Percentiles rank a stretch among this genome's conserved stretches.
These are phyloP conservation scores for Colletotrichum liaoningense DNA, from an alignment of 2,329 filamentous ascomycete species.

Conservation along the genomic window DNA sequence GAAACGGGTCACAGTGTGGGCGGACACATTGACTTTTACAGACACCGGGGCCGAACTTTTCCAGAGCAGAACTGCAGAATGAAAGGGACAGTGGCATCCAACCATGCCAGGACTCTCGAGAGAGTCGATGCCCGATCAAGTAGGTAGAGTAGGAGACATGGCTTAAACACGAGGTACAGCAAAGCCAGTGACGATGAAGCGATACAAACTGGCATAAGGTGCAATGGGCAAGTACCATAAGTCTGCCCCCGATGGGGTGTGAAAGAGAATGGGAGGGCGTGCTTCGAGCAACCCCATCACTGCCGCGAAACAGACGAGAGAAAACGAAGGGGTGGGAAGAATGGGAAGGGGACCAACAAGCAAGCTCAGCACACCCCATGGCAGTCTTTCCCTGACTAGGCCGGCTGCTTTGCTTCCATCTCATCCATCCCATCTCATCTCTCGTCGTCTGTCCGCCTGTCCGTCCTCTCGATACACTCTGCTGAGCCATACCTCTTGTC, in stretches of 20 bases:
- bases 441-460: neutral
- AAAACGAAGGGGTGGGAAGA: slow-evolving; percentile 13
- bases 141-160: neutral
- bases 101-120: neutral
- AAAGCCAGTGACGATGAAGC: neutral
- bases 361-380: slow-evolving; percentile 12
- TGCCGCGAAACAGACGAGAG: slow-evolving; percentile 23
- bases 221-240: neutral
- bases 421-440: slow-evolving; percentile 23
- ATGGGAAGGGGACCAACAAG: slow-evolving; percentile 10
- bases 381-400: slow-evolving; percentile 15
- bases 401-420: slow-evolving; percentile 5
- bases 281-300: slow-evolving; percentile 7
- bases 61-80: neutral
- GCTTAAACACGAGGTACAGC: neutral
- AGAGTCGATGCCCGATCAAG: neutral
- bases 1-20: slow-evolving; percentile 28
- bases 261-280: neutral
- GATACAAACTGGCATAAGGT: neutral
- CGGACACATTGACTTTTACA: slow-evolving; percentile 15
- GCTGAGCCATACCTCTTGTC: neutral
- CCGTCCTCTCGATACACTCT: neutral
- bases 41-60: neutral
- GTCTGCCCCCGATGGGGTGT: neutral
- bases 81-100: neutral